Evolutionary conservation across 2,329 filamentous ascomycete genomes (phyloP).

Genomic region (Claviceps humidiphila): DNA sequence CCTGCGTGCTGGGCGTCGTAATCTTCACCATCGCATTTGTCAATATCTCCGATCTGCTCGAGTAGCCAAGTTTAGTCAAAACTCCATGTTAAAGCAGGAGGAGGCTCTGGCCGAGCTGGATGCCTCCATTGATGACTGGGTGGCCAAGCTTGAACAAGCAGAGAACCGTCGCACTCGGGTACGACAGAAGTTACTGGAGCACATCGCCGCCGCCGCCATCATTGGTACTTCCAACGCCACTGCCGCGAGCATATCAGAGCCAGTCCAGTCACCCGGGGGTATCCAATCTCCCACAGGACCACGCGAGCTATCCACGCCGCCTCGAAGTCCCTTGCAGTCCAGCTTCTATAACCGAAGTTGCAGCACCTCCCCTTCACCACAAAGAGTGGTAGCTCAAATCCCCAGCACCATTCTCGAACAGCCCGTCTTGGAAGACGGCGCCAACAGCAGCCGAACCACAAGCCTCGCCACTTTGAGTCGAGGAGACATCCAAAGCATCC

Average conservation of each 20-base stretch:
- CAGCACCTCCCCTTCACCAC: conserved; percentile 33
- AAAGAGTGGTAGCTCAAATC: conserved; percentile 38
- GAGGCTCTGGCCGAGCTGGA: conserved; percentile 68
- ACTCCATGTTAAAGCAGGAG: conserved; percentile 67
- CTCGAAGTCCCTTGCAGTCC: conserved; percentile 7
- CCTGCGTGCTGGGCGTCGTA: conserved; percentile 60
- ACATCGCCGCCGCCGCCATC: conserved; percentile 59
- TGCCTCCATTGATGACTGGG: conserved; percentile 67
- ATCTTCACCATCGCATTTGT: conserved; percentile 64
- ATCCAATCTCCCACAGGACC: conserved; percentile 22
- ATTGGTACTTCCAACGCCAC: conserved; percentile 20
- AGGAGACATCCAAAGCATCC: conserved; percentile 48
- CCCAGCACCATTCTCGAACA: conserved; percentile 43
- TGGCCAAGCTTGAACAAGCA: conserved; percentile 64
- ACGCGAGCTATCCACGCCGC: conserved; percentile 38
- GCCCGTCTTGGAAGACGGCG: conserved; percentile 29
- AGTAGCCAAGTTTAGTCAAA: conserved; percentile 57
- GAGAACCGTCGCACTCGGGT: conserved; percentile 65
- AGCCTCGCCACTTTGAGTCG: conserved; percentile 17
- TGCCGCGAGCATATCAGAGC: conserved; percentile 19
- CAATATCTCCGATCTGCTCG: conserved; percentile 61
- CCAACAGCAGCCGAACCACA: conserved; percentile 14
- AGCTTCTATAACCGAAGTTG: conserved; percentile 17
- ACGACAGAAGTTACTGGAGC: conserved; percentile 68
- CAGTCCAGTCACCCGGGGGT: conserved; percentile 28